Percentiles rank a stretch among this genome's conserved stretches.
Conservation (phyloP, 1,139 yeast species). For the Candida sanyaensis region DNA sequence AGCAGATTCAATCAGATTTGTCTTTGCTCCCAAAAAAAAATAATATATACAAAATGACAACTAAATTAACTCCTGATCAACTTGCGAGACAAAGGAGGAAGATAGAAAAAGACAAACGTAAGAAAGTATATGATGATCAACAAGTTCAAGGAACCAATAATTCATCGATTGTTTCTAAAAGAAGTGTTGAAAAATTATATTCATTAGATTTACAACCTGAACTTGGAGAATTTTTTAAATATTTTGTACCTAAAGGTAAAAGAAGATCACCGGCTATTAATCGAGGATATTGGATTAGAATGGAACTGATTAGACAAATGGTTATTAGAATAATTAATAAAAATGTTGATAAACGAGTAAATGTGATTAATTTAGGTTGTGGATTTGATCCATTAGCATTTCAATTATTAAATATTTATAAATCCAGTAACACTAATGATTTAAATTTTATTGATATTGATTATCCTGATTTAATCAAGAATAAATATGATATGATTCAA, state of each 20-base stretch:
- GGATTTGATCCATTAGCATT: constrained; percentile 83
- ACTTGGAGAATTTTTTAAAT: constrained; percentile 55
- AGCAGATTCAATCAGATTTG: not conserved
- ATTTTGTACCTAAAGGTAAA: constrained; percentile 67
- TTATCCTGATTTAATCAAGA: constrained; percentile 65
- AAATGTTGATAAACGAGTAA: constrained; percentile 19
- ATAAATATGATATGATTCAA: constrained; percentile 54
- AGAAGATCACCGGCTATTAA: constrained; percentile 81
- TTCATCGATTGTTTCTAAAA: constrained; percentile 79
- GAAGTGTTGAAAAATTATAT: constrained; percentile 75
- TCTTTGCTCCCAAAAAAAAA: not conserved
- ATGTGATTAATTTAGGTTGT: constrained; percentile 74
- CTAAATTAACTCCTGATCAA: constrained; percentile 1
- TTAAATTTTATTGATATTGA: constrained; percentile 67
- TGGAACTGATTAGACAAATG: constrained; percentile 65
- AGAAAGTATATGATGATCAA: constrained; percentile 55
- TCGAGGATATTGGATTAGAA: constrained; percentile 81
- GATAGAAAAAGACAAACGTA: constrained; percentile 49
- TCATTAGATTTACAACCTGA: constrained; percentile 41
- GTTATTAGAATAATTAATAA: constrained; percentile 44
- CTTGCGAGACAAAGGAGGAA: constrained; percentile 34
- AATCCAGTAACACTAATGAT: constrained; percentile 8
- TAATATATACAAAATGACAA: not conserved
- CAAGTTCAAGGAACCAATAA: constrained; percentile 83
- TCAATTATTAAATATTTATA: constrained; percentile 43